phyloP scores from a whole-genome alignment of 2,329 filamentous ascomycete species.

The Daldinia sp. region DNA sequence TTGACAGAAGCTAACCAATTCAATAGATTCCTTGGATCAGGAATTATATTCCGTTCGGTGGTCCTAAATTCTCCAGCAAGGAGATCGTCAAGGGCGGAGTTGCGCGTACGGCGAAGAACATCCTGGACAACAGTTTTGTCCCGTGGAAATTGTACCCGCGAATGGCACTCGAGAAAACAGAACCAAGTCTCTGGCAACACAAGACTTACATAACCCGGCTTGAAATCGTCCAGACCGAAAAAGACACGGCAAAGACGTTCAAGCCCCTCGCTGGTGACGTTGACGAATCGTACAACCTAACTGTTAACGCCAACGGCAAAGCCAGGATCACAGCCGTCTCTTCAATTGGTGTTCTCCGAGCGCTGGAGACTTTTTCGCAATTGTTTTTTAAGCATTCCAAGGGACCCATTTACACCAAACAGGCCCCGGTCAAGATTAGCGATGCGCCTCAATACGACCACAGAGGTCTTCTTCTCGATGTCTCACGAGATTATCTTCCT shows the following conservation, averaged over 20 bases:
- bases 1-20: constrained; percentile 49
- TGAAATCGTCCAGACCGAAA: constrained; percentile 69
- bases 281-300: constrained; percentile 81
- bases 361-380: constrained; percentile 82
- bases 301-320: constrained; percentile 67
- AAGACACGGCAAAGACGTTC: constrained; percentile 66
- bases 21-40: constrained; percentile 63
- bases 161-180: constrained; percentile 67
- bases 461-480: constrained; percentile 83
- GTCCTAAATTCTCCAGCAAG: constrained; percentile 60
- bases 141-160: constrained; percentile 83
- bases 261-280: constrained; percentile 72
- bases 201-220: constrained; percentile 70
- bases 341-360: constrained; percentile 76
- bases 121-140: constrained; percentile 77
- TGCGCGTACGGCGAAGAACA: constrained; percentile 69
- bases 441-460: constrained; percentile 81
- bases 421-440: constrained; percentile 77
- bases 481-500: constrained; percentile 78
- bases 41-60: constrained; percentile 57
- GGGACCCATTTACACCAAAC: constrained; percentile 73
- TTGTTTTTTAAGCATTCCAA: constrained; percentile 80
- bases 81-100: constrained; percentile 68
- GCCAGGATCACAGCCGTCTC: constrained; percentile 74
- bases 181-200: constrained; percentile 64